Conservation (phyloP, 345 rosid species). For the Rhodamnia rubescens region DNA sequence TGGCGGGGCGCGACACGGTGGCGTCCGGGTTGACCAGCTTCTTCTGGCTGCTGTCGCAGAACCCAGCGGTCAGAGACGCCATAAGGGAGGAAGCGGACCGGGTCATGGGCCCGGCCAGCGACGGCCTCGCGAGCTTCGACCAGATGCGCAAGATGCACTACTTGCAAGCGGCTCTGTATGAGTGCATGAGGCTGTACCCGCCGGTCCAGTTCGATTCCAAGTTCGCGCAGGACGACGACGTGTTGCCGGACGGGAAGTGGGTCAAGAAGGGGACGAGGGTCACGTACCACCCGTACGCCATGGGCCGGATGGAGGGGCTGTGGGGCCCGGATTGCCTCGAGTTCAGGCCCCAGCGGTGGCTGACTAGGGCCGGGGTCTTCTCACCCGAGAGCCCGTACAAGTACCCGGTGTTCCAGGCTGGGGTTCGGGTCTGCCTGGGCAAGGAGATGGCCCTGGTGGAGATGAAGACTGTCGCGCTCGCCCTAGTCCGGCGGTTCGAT, state of each 20-base stretch:
- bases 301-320: constrained; percentile 47
- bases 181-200: constrained; percentile 56
- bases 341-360: constrained; percentile 43
- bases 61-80: constrained; percentile 32
- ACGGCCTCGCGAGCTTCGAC: constrained; percentile 11
- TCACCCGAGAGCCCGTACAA: constrained; percentile 18
- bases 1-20: constrained; percentile 79
- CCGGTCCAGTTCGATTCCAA: constrained; percentile 80
- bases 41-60: constrained; percentile 41
- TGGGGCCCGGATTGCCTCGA: constrained; percentile 42
- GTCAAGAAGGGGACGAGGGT: constrained; percentile 40
- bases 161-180: constrained; percentile 47
- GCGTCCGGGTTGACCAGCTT: constrained; percentile 56
- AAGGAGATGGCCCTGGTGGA: constrained; percentile 48
- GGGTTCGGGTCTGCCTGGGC: constrained; percentile 50
- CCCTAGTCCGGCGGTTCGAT: constrained; percentile 24
- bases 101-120: constrained; percentile 23
- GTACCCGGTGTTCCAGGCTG: constrained; percentile 58
- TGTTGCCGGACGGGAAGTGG: constrained; percentile 40
- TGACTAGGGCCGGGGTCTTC: constrained; percentile 19
- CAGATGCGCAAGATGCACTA: constrained; percentile 42
- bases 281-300: constrained; percentile 53
- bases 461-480: constrained; percentile 36
- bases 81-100: constrained; percentile 37
- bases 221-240: constrained; percentile 48